These are phyloP conservation scores for Aspergillus proliferans DNA, from an alignment of 2,329 filamentous ascomycete genomes.

Conservation along the genomic window DNA sequence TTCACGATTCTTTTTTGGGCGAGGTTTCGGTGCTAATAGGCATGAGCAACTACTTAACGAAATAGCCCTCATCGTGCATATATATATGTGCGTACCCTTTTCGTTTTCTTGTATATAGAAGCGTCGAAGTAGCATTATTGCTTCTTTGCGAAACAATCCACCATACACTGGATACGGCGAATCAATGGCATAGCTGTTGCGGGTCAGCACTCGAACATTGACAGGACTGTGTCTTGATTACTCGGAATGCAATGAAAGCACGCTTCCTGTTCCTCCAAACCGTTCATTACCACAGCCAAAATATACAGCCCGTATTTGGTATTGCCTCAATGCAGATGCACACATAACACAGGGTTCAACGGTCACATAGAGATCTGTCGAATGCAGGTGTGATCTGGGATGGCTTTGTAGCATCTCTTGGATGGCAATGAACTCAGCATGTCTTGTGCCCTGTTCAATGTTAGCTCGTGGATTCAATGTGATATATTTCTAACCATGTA, in stretches of 20 bases:
- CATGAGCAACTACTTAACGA: conserved; percentile 6
- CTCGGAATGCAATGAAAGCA: conserved; percentile 77
- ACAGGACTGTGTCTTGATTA: conserved; percentile 27
- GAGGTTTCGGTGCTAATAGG: conserved; percentile 53
- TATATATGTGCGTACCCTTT: conserved; percentile 55
- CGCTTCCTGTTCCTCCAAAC: conserved; percentile 92
- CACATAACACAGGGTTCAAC: conserved; percentile 99
- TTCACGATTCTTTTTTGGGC: conserved; percentile 58
- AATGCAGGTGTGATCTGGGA: conserved; percentile 60
- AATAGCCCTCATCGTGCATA: neutral
- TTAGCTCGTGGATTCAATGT: neutral
- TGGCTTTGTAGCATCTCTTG: conserved; percentile 59
- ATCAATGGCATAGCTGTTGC: conserved; percentile 62
- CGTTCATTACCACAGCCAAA: conserved; percentile 95
- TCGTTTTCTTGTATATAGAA: conserved; percentile 99
- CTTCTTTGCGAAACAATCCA: conserved; percentile 83
- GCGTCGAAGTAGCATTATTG: conserved; percentile 81
- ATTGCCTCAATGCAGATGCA: conserved; percentile 82
- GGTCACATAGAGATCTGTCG: conserved; percentile 85
- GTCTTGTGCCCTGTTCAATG: conserved; percentile 74
- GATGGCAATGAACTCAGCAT: conserved; percentile 91
- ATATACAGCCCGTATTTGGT: conserved; percentile 81
- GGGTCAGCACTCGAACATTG: conserved; percentile 5
- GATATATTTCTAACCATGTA: neutral
- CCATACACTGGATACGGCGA: conserved; percentile 74